Conservation (phyloP, 23 red algal species). For the Gracilariopsis chorda region DNA sequence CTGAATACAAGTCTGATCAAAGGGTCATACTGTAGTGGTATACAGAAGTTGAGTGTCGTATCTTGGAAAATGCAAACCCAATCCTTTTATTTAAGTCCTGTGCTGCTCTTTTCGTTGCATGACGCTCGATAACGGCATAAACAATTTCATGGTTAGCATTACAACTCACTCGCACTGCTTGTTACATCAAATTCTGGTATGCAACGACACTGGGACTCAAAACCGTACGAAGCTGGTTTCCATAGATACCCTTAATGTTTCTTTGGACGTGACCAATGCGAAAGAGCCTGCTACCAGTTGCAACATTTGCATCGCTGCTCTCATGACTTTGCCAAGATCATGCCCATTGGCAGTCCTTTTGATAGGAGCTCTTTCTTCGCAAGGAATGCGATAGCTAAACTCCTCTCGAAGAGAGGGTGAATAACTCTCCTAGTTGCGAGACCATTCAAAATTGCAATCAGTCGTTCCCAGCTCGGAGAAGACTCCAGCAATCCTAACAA, state of each 20-base stretch:
- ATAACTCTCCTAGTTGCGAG: slow-evolving; percentile 87
- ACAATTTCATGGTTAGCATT: slow-evolving; percentile 76
- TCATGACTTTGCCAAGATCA: slow-evolving; percentile 24
- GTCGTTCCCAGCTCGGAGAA: slow-evolving; percentile 57
- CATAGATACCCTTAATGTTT: slow-evolving; percentile 80
- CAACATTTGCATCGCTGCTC: slow-evolving; percentile 74
- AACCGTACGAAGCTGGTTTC: slow-evolving; percentile 55
- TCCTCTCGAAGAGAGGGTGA: slow-evolving; percentile 85
- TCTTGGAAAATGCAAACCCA: background rate
- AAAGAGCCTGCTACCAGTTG: slow-evolving; percentile 77
- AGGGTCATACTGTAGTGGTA: background rate
- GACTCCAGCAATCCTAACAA: slow-evolving; percentile 67
- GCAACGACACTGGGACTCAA: slow-evolving; percentile 25
- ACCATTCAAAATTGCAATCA: slow-evolving; percentile 71
- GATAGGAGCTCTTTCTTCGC: slow-evolving; percentile 81
- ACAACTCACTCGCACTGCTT: slow-evolving; percentile 69
- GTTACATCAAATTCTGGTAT: slow-evolving; percentile 54
- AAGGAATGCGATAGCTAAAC: slow-evolving; percentile 68
- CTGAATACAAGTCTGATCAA: background rate
- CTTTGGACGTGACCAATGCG: slow-evolving; percentile 90
- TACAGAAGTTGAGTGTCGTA: slow-evolving; percentile 9
- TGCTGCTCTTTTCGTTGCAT: slow-evolving; percentile 51
- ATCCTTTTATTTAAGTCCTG: slow-evolving; percentile 66
- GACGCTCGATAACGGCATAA: slow-evolving; percentile 87
- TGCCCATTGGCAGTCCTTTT: slow-evolving; percentile 79